Percentiles rank a stretch among this genome's conserved stretches.
These are phyloP conservation scores for Spathaspora passalidarum DNA, from an alignment of 805 yeast species.

Conservation along the genomic window DNA sequence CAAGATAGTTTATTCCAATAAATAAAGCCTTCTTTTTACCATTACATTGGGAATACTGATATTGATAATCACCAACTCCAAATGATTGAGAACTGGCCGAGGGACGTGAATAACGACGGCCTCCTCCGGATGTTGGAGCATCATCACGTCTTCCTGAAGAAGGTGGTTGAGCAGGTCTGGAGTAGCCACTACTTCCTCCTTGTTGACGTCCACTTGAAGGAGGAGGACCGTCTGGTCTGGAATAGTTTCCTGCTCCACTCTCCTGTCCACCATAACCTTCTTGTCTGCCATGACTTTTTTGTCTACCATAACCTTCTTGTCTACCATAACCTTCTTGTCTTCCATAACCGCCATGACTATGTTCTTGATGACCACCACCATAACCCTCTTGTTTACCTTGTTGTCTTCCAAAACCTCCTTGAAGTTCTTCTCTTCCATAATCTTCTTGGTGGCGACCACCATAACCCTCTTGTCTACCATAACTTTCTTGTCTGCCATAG, in stretches of 20 bases:
- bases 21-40: conserved; percentile 74
- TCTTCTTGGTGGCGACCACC: conserved; percentile 4
- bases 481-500: conserved; percentile 3
- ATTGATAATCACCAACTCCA: conserved; percentile 26
- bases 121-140: too few species aligned
- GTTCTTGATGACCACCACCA: not conserved
- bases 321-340: conserved; percentile 1
- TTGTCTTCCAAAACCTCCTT: conserved; percentile 5
- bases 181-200: conserved; percentile 23
- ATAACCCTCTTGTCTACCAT: conserved; percentile 4
- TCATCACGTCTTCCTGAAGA: too few species aligned
- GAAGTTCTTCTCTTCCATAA: conserved; percentile 4
- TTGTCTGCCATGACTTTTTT: conserved; percentile 1
- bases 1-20: conserved; percentile 77
- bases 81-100: conserved; percentile 13
- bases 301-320: conserved; percentile 3
- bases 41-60: conserved; percentile 65
- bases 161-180: too few species aligned
- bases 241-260: conserved; percentile 3
- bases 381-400: not conserved
- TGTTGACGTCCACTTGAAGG: conserved; percentile 7
- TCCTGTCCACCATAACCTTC: conserved; percentile 3
- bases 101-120: conserved; percentile 9
- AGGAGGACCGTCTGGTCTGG: conserved; percentile 9
- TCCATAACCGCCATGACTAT: conserved; percentile 4